Evolutionary conservation across 129 eudicot species (phyloP), one percentile per base, ranked within the genome.

Genomic region (Lactuca sativa): DNA sequence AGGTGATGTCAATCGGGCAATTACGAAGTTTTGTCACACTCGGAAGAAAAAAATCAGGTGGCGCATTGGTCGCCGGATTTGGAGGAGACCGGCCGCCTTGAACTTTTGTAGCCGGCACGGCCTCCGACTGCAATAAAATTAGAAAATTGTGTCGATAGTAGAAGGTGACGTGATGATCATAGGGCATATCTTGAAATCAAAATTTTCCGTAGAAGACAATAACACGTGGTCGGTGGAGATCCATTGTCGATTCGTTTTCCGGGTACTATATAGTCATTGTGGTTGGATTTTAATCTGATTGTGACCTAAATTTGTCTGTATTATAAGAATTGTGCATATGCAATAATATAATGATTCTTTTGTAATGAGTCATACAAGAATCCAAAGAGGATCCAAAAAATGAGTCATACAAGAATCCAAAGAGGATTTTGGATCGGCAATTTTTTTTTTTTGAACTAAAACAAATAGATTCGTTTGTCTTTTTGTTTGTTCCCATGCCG

Each of bases 181-280:
- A 4, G 47, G 25, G 13, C 10, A 31, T 33, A 32, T 15, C 41
- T 59, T 6, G 47, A 55, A 58, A 16, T 59, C 31, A 18, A 16
- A 10, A 54, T 54, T 55, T 18, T 47, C 66, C 10, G 8, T 9
- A 49, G 14, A 60, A 16, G 43, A 47, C 59, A 16, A 72, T 36
- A 43, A 71, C 59, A 71, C 66, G 75, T 71, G 59, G 75, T 14
- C 47, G 67, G 75, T 48, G 40, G 59, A 71, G 54, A 71, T 9
- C 36, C 59, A 25, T 59, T 47, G 52, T 38, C 12, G 74, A 55
- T 69, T 69, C 74, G 74, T n/a, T 70, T 7, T 57, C 40, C 34
- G 61, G 61, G 76, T 72, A 49, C 3, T n/a, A 62, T n/a, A 62
- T 62, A 62, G 3, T 44, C 21, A 48, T 43, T 71, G 49, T 47